A percentile compares a stretch with the other conserved stretches of the same genome.
Conservation (phyloP, 2,329 filamentous ascomycete species). For the Didymella pomorum region DNA sequence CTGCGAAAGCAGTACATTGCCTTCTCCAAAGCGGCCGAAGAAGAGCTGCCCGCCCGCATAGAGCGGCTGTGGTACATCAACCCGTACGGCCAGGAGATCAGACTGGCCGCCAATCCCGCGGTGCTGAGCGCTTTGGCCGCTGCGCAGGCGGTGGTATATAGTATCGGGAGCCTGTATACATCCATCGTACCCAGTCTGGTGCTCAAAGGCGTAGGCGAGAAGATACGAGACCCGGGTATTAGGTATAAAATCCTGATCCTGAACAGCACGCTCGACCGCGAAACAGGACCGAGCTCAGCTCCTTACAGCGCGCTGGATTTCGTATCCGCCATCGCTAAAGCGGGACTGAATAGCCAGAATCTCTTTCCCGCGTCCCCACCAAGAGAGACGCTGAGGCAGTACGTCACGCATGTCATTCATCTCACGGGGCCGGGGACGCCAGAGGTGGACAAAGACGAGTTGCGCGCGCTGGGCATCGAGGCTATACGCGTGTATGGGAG, state of each 20-base stretch:
- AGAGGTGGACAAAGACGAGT: slow-evolving; percentile 69
- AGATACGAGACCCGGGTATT: slow-evolving; percentile 62
- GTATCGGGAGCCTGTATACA: slow-evolving; percentile 93
- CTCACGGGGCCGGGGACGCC: slow-evolving; percentile 76
- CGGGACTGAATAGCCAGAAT: slow-evolving; percentile 63
- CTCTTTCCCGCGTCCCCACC: slow-evolving; percentile 1
- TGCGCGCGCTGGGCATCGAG: slow-evolving; percentile 76
- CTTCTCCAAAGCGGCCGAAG: slow-evolving; percentile 77
- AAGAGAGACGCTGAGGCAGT: slow-evolving; percentile 46
- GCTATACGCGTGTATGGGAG: slow-evolving; percentile 79
- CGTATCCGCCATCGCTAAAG: slow-evolving; percentile 77
- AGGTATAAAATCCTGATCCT: slow-evolving; percentile 81
- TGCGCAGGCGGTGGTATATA: slow-evolving; percentile 80
- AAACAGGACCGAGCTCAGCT: slow-evolving; percentile 74
- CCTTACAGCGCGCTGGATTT: slow-evolving; percentile 83
- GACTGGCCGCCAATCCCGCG: slow-evolving; percentile 81
- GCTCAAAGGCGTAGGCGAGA: slow-evolving; percentile 75
- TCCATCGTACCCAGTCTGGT: slow-evolving; percentile 85
- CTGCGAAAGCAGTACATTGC: slow-evolving; percentile 81
- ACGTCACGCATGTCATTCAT: slow-evolving; percentile 86
- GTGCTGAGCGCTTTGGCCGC: slow-evolving; percentile 73
- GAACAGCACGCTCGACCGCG: slow-evolving; percentile 84
- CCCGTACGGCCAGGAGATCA: slow-evolving; percentile 96
- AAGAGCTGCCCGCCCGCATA: slow-evolving; percentile 80
- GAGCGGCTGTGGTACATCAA: slow-evolving; percentile 95